Evolutionary conservation across 352 stramenopile species (phyloP), one percentile per base, ranked within the genome.

Genomic region (Peronospora tabacina): DNA sequence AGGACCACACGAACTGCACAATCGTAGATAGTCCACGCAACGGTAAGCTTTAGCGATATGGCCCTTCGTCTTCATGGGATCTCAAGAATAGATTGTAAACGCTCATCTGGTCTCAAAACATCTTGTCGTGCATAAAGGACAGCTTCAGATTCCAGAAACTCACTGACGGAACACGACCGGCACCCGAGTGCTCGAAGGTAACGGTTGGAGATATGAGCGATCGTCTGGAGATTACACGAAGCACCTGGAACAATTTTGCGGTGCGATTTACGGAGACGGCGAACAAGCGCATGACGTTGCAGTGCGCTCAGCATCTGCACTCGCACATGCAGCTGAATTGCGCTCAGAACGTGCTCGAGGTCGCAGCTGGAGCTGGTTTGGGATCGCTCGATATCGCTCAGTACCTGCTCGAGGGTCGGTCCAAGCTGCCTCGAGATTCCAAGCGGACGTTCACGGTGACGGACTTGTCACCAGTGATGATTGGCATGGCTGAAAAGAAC

Each of bases 231-330:
- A 37, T 41, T 19, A 38, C 61, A n/a, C 56, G 58, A 6, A 36
- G 53, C 15, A 20, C 52, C 9, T 83, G 69, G 66, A 63, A 76
- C 49, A 45, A 62, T 11, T 65, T 64, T 24, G 63, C 72, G 7
- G 49, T 41, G 30, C 34, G 43, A 8, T 84, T 69, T 59, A 82
- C 72, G 0, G 67, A 71, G 45, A 75, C 61, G 28, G 57, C 56
- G 32, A 81, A 81, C 56, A 75, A 71, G 39, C 65, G 52, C 46
- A 53, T 80, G 49, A 77, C 70, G 8, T 50, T 71, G 54, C 72
- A 84, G 44, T 75, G 64, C 39, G 56, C 72, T 17, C 38, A 33
- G 3, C 37, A 79, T 10, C 20, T 82, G 51, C 66, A 84, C 66
- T 48, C 54, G 5, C 59, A 80, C 49, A 66, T 84, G 72, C 48